phyloP scores from a whole-genome alignment of 495 filamentous ascomycete species.

The Jackrogersella minutella region DNA sequence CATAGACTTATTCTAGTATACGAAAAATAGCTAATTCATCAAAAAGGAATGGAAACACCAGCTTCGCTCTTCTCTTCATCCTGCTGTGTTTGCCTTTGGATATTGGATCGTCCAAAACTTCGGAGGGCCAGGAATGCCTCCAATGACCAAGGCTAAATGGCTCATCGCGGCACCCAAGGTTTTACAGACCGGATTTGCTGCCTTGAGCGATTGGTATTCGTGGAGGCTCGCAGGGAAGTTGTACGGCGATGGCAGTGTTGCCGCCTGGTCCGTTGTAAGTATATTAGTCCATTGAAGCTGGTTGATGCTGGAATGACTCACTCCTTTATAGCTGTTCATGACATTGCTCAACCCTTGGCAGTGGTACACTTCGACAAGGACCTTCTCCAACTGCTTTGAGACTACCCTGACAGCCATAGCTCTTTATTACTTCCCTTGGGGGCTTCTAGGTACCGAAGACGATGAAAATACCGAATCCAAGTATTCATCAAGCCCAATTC shows the following conservation, averaged over 20 bases:
- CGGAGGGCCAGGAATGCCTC: conserved; percentile 23
- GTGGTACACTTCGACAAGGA: conserved; percentile 93
- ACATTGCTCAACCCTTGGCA: conserved; percentile 90
- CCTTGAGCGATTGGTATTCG: conserved; percentile 84
- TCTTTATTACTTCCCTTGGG: conserved; percentile 88
- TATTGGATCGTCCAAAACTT: conserved; percentile 68
- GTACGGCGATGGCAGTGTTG: conserved; percentile 70
- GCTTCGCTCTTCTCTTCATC: conserved; percentile 92
- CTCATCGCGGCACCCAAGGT: conserved; percentile 77
- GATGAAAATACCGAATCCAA: conserved; percentile 42
- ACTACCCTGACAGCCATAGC: conserved; percentile 84
- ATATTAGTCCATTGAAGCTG: background rate
- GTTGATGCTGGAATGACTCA: conserved; percentile 14
- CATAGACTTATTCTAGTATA: background rate
- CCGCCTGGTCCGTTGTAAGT: conserved; percentile 74
- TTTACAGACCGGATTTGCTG: conserved; percentile 78
- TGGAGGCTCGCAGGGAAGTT: conserved; percentile 80
- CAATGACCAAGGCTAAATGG: conserved; percentile 40
- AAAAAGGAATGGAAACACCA: conserved; percentile 91
- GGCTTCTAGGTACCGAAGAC: conserved; percentile 50
- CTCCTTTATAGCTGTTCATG: conserved; percentile 63
- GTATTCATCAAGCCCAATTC: conserved; percentile 28
- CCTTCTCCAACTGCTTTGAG: conserved; percentile 93
- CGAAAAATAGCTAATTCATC: conserved; percentile 27
- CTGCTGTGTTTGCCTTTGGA: conserved; percentile 78